These are phyloP conservation scores for Xanthoconium separans DNA, from an alignment of 1,284 basidiomycete species.

Conservation along the genomic window DNA sequence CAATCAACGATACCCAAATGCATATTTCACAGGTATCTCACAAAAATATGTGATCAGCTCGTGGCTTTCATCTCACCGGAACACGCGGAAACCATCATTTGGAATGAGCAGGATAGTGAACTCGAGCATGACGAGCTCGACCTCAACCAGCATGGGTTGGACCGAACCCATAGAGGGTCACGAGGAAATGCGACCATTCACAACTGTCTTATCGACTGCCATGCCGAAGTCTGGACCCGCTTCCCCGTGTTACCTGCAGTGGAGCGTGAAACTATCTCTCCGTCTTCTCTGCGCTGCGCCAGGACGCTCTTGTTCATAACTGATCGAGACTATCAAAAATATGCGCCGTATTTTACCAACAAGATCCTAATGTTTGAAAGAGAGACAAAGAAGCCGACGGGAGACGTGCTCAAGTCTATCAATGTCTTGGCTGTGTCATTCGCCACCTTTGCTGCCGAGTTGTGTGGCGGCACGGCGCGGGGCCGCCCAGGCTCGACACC, in stretches of 20 bases:
- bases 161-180: slow-evolving; percentile 33
- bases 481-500: too few species aligned
- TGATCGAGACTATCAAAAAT: slow-evolving; percentile 34
- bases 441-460: too few species aligned
- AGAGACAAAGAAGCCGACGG: slow-evolving; percentile 41
- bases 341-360: slow-evolving; percentile 42
- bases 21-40: slow-evolving; percentile 45
- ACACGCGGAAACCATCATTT: slow-evolving; percentile 43
- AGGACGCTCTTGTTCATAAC: slow-evolving; percentile 46
- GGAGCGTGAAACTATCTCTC: slow-evolving; percentile 43
- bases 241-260: slow-evolving; percentile 61
- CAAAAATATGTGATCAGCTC: slow-evolving; percentile 54
- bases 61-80: slow-evolving; percentile 46
- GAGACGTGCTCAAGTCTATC: slow-evolving; percentile 40
- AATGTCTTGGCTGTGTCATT: slow-evolving; percentile 24
- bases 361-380: slow-evolving; percentile 48
- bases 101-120: slow-evolving; percentile 39
- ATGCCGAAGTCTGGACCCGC: slow-evolving; percentile 59
- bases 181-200: slow-evolving; percentile 25
- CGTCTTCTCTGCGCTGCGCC: slow-evolving; percentile 30
- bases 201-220: slow-evolving; percentile 56
- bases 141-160: slow-evolving; percentile 39
- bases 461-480: too few species aligned
- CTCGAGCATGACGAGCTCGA: slow-evolving; percentile 24
- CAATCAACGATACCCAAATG: not conserved